These are phyloP conservation scores for Fonsecaea multimorphosa DNA, from an alignment of 2,329 filamentous ascomycete genomes.

Conservation along the genomic window DNA sequence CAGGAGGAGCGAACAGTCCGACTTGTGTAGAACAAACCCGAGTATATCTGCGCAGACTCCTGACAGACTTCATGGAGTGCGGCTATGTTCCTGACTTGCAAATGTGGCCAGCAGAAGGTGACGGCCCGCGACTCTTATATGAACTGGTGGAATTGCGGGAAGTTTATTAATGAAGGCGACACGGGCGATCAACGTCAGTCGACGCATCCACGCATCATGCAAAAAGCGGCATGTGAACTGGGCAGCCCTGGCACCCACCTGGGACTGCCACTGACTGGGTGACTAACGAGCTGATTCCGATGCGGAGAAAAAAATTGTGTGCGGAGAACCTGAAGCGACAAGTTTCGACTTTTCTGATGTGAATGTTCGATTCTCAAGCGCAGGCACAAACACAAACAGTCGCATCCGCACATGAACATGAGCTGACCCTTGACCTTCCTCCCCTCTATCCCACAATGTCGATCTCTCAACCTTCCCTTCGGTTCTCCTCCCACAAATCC, in stretches of 20 bases:
- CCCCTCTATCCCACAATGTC: constrained; percentile 42
- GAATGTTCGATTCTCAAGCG: not conserved
- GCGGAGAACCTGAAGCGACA: not conserved
- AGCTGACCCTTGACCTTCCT: not conserved
- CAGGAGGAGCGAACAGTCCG: not conserved
- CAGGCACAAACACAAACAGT: constrained; percentile 1
- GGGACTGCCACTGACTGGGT: no score
- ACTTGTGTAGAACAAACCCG: not conserved
- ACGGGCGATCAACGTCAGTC: not conserved
- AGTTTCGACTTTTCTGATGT: not conserved
- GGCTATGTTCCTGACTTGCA: constrained; percentile 10
- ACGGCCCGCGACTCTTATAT: not conserved
- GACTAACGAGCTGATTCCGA: not conserved
- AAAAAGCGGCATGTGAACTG: not conserved
- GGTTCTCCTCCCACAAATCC: constrained; percentile 82
- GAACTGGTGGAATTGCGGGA: not conserved
- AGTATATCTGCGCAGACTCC: not conserved
- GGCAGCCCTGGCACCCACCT: no score
- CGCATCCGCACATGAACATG: constrained; percentile 1
- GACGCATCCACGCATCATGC: not conserved
- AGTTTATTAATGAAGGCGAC: not conserved
- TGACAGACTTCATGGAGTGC: not conserved
- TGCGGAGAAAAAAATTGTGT: constrained; percentile 2
- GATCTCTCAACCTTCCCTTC: constrained; percentile 60
- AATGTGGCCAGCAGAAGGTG: not conserved